Percentiles rank a stretch among this genome's conserved stretches.
phyloP scores from a whole-genome alignment of 2,329 filamentous ascomycete genomes.

The Colletotrichum lini region DNA sequence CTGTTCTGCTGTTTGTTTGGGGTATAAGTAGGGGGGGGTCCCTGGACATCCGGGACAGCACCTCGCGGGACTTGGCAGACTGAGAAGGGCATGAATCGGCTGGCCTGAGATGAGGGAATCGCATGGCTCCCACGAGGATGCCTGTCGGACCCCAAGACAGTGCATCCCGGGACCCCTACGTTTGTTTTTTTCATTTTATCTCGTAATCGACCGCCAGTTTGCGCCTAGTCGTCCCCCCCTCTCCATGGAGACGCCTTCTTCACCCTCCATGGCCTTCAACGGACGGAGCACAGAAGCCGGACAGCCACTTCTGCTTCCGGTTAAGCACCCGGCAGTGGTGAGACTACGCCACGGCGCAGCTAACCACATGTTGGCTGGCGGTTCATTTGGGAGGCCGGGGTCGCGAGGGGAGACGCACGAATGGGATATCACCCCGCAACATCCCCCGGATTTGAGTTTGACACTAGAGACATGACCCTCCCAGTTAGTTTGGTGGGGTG shows the following conservation, averaged over 20 bases:
- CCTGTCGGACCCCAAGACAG: not conserved
- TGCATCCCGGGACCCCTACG: not conserved
- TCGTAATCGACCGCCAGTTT: not conserved
- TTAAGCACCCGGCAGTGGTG: slow-evolving; percentile 16
- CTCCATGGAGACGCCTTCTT: not conserved
- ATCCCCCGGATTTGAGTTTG: slow-evolving; percentile 19
- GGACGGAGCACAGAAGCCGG: slow-evolving; percentile 6
- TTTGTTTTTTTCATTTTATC: not conserved
- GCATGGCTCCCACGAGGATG: slow-evolving; percentile 16
- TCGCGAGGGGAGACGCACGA: slow-evolving; percentile 13
- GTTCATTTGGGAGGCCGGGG: slow-evolving; percentile 7
- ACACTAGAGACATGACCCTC: slow-evolving; percentile 6
- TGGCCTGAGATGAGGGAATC: not conserved
- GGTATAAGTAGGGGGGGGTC: no score
- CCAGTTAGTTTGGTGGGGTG: slow-evolving; percentile 3
- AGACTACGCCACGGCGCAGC: slow-evolving; percentile 24
- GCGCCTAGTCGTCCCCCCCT: no score
- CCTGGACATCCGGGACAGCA: no score
- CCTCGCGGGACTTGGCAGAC: not conserved
- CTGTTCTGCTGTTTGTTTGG: not conserved
- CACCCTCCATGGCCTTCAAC: not conserved
- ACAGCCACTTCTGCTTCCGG: slow-evolving; percentile 13
- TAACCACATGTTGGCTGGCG: not conserved
- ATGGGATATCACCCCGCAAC: slow-evolving; percentile 25
- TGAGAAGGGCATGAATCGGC: no score